Percentiles rank a stretch among this genome's conserved stretches.
These are phyloP conservation scores for Eragrostis tef DNA, from an alignment of 202 grass and related monocot species.

Conservation along the genomic window DNA sequence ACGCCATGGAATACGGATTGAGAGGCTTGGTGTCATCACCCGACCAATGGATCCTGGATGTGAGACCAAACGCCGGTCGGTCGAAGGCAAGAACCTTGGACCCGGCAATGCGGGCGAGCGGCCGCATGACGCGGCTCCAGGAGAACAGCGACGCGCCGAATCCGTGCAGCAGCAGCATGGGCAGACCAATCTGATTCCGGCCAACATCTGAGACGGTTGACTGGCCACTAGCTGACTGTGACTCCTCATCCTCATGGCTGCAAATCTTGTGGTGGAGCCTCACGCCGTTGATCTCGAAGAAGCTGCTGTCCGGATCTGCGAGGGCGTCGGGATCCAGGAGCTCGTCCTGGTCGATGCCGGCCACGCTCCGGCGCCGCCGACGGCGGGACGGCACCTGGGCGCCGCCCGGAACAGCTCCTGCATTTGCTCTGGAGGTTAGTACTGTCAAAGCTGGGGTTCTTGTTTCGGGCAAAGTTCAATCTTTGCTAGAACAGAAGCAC, in stretches of 20 bases:
- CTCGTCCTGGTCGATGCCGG: constrained; percentile 76
- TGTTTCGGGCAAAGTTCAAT: background rate
- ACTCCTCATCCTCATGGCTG: constrained; percentile 43
- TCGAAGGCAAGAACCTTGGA: constrained; percentile 94
- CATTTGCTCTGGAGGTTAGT: constrained; percentile 15
- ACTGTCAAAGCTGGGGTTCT: background rate
- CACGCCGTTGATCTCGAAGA: constrained; percentile 78
- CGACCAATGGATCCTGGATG: constrained; percentile 46
- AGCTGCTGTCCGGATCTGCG: constrained; percentile 77
- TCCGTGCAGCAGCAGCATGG: constrained; percentile 75
- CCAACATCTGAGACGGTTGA: background rate
- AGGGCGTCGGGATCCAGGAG: constrained; percentile 68
- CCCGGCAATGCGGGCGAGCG: constrained; percentile 52
- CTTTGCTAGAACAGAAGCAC: background rate
- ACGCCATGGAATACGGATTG: constrained; percentile 86
- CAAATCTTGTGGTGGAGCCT: constrained; percentile 80
- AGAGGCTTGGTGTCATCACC: constrained; percentile 54
- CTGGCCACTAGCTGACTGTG: constrained; percentile 30
- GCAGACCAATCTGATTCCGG: constrained; percentile 50
- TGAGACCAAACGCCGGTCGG: constrained; percentile 79
- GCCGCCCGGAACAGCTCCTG: constrained; percentile 43
- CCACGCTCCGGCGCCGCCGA: constrained; percentile 55
- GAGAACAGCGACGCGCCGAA: constrained; percentile 92
- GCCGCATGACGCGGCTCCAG: constrained; percentile 73
- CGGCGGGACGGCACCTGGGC: constrained; percentile 41